Base-by-base conservation (phyloP, 345 rosid species). In the Eucalyptus albens region DNA sequence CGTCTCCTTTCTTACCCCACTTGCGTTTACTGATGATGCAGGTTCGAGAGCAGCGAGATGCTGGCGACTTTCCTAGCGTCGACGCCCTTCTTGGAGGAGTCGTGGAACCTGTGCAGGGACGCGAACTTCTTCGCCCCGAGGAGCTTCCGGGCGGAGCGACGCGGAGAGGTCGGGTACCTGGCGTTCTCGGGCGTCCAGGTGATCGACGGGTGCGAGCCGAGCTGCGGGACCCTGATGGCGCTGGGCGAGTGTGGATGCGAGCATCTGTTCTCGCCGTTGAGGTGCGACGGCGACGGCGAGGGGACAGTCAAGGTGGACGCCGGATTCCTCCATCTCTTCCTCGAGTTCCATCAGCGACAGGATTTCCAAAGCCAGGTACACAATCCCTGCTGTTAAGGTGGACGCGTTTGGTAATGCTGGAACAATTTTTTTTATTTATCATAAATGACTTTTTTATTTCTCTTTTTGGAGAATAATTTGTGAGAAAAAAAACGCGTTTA, bases 21-120 rank as follows among this genome's bases (percentile, higher is more conserved):
- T 31, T 22, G 88, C 49, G 26, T 50, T 51, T 7, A 15, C 33
- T 31, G 87, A 7, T 86, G 45, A 33, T 45, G 80, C 91, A 92
- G 96, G 89, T 95, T 96, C 88, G 99, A 97, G 93, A 94, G 94
- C 86, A 95, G 98, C 90, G 99, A 97, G 95, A 90, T 95, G 91
- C 92, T 93, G 88, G 98, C 98, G 16, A 90, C 51, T 42, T 92
- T 94, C 89, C 31, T 97, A 81, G 93, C 94, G 24, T 94, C 99
- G 14, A 97, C 96, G 22, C 94, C 95, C 0, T 16, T 97, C 86
- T 89, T 95, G 14, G 72, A 91, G 33, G 92, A 93, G 31, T 91
- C 99, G 22, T 97, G 98, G 99, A 87, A 89, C 40, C 87, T 92
- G 4, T 96, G 98, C 95, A 72, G 87, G 86, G 60, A 60, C 3